Evolutionary conservation across 2,329 filamentous ascomycete genomes (phyloP).

Genomic region (Plenodomus biglobosus): DNA sequence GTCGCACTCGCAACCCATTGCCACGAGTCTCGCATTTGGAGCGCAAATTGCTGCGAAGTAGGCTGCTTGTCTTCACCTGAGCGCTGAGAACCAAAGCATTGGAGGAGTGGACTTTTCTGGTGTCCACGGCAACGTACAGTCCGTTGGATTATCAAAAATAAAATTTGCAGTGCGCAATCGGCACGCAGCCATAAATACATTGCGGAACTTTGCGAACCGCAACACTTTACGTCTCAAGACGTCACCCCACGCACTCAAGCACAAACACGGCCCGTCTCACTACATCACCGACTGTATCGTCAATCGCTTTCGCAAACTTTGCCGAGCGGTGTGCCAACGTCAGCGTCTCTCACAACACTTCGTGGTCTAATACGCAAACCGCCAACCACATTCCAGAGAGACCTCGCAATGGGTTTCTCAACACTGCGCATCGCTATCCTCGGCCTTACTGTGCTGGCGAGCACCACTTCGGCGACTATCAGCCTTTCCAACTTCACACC

Average conservation of each 20-base stretch:
- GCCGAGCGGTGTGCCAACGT: conserved; percentile 2
- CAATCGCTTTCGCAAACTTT: conserved; percentile 7
- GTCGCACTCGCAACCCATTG: conserved; percentile 12
- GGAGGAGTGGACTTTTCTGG: conserved; percentile 1
- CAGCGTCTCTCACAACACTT: conserved; percentile 13
- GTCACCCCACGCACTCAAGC: conserved; percentile 23
- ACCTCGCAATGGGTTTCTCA: conserved; percentile 25
- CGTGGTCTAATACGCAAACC: conserved; percentile 7
- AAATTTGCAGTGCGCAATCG: conserved; percentile 8
- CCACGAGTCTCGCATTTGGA: background rate
- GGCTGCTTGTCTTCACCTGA: background rate
- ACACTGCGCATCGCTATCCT: conserved; percentile 21
- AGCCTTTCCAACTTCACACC: conserved; percentile 51
- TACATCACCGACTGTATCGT: conserved; percentile 11
- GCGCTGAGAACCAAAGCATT: background rate
- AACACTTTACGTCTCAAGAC: conserved; percentile 31
- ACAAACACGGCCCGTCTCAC: conserved; percentile 33
- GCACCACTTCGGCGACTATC: conserved; percentile 36
- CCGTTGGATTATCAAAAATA: conserved; percentile 9
- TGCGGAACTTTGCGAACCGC: conserved; percentile 21
- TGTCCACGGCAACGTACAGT: conserved; percentile 19
- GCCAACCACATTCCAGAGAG: conserved; percentile 1
- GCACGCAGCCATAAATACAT: conserved; percentile 7
- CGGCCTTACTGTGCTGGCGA: conserved; percentile 24
- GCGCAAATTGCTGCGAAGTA: background rate